Evolutionary conservation across 2,329 filamentous ascomycete species (phyloP).

Genomic region (Trichoderma gracile): DNA sequence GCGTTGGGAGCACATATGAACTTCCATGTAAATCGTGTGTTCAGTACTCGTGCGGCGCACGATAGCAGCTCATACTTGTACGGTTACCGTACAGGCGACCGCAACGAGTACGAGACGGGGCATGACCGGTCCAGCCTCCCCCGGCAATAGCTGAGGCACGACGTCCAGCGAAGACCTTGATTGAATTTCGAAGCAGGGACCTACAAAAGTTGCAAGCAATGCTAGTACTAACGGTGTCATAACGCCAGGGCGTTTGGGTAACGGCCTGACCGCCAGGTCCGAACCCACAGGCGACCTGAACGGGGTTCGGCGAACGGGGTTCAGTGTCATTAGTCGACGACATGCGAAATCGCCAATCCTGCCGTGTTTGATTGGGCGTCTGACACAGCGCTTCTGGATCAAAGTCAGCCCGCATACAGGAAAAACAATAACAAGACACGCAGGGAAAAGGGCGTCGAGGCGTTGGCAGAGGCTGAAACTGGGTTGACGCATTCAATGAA

Average conservation of each 20-base stretch:
- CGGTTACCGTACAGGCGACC: too few relatives aligned
- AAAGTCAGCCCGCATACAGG: conserved; percentile 2
- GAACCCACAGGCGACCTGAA: neutral
- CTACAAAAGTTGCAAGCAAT: conserved; percentile 12
- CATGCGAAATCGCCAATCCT: conserved; percentile 15
- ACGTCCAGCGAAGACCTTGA: conserved; percentile 14
- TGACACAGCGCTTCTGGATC: conserved; percentile 8
- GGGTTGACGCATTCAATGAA: conserved; percentile 2
- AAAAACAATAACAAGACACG: neutral
- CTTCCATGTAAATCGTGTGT: too few relatives aligned
- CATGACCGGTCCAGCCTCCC: too few relatives aligned
- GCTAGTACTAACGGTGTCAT: neutral
- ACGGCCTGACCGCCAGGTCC: conserved; percentile 15
- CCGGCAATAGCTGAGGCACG: neutral
- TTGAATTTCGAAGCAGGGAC: conserved; percentile 19
- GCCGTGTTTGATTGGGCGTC: conserved; percentile 12
- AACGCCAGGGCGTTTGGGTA: conserved; percentile 22
- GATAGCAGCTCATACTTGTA: too few relatives aligned
- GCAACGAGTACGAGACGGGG: too few relatives aligned
- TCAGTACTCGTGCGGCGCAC: too few relatives aligned
- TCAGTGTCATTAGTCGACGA: conserved; percentile 5
- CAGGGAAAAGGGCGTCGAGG: neutral
- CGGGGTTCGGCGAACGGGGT: neutral
- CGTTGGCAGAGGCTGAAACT: conserved; percentile 18
- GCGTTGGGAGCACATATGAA: too few relatives aligned